Evolutionary conservation across 768 basidiomycete species (phyloP), one percentile per base, ranked within the genome.

Genomic region (Tricholoma matsutake): DNA sequence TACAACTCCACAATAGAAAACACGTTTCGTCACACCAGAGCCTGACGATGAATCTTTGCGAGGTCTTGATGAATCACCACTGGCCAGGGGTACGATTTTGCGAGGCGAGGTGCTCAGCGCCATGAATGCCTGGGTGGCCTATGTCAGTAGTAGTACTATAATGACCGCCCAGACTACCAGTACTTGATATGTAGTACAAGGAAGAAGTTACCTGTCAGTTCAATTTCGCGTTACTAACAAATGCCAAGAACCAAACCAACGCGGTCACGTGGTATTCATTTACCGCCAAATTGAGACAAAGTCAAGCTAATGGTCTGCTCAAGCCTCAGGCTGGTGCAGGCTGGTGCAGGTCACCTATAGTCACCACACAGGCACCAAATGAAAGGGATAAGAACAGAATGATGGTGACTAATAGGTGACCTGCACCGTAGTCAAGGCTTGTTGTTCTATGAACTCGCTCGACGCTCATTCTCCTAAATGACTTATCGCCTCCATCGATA

Each of bases 1-100:
- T 13, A 96, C 91, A 18, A 96, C 91, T 47, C 91, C 92, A 69
- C 91, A 92, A 70, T 90, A 90, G 73, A 96, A 96, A 25, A 88
- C 91, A 70, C 94, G 89, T 71, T 83, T 88, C 6, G 89, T 95
- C 63, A 85, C 66, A 55, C 76, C 72, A 32, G 77, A 68, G 32
- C 75, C 68, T 18, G 51, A 53, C 16, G 74, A 72, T 43, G 82
- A 74, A 34, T 72, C 75, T 31, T 74, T 76, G 49, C 81, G 78
- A 43, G 79, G 74, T 28, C 79, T 78, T 28, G 78, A 68, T 65
- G 86, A 86, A 62, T 90, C 86, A 47, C 88, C 89, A 67, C 76
- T 82, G n/a, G 89, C 82, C 32, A 92, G 79, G 39, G 91, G 89
- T 8, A 92, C 79, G 6, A 82, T 76, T 75, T 92, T 92, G 60